Base-by-base conservation (phyloP, 805 yeast genomes). In the Metschnikowia koreensis region DNA sequence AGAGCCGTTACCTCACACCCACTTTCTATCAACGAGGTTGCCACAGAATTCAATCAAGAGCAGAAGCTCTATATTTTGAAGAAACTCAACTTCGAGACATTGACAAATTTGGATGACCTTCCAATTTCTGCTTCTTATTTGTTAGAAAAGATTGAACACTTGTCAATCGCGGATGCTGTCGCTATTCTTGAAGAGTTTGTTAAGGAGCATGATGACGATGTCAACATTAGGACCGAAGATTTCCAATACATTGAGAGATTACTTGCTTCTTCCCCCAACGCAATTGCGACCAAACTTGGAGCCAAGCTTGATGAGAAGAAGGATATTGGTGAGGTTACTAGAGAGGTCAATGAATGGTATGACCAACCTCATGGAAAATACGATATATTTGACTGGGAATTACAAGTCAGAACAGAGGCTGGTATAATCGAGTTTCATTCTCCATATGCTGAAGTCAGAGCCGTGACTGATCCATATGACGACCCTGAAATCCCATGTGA, bases 391-490 rank as follows among this genome's bases (percentile, higher is more conserved):
- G 74, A 71, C 55, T 71, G 76, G 74, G 57, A 60, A 5, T 57
- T 72, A 45, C 75, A 71, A 50, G 63, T 65, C 10, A 58, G 67
- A 47, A 47, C 70, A 16, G 77, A 74, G 52, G 77, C 78, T 1
- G 66, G 69, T 0, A 58, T 74, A 45, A 65, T 74, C 39, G 61
- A 58, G 46, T 60, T 55, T 39, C 60, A 58, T 50, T 59, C 62
- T 13, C 87, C 87, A 11, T 84, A 83, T 62, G 81, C 86, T 1
- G 89, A 84, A 66, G 88, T 84, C 22, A 75, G 89, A 64, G 80
- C 87, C 28, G 79, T 83, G 26, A 81, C 81, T 29, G 78, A 82
- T 7, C 73, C 79, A 11, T 64, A 67, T 11, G 86, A 81, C 60
- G 84, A 81, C 61, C 75, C 78, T 1, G 56, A 72, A 3, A 60